These are phyloP conservation scores for Phytopythium delawarense DNA, from an alignment of 352 stramenopile genomes.

Conservation along the genomic window DNA sequence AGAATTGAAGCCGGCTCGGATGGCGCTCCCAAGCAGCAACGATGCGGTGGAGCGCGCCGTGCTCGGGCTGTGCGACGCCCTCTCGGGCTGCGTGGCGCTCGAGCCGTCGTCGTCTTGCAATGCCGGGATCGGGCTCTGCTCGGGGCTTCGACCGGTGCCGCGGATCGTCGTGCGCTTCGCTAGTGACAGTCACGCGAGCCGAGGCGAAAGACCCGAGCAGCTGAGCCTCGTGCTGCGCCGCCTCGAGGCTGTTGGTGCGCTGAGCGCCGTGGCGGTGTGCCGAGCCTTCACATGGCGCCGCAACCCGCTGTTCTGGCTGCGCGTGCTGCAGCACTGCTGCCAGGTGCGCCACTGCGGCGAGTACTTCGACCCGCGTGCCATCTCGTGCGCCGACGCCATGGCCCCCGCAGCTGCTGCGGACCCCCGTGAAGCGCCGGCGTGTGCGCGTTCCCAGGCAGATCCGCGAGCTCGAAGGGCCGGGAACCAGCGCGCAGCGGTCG, in stretches of 20 bases:
- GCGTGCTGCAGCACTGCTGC: slow-evolving; percentile 13
- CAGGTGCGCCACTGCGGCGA: slow-evolving; percentile 1
- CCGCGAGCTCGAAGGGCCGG: background rate
- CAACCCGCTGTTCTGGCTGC: slow-evolving; percentile 33
- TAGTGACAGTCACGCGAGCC: background rate
- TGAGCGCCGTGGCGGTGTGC: slow-evolving; percentile 21
- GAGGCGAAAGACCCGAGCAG: background rate
- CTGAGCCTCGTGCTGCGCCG: slow-evolving; percentile 1
- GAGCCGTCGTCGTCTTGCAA: background rate
- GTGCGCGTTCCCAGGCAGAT: background rate
- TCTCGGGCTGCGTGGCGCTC: slow-evolving; percentile 14
- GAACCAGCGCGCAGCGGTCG: background rate
- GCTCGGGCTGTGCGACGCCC: slow-evolving; percentile 13
- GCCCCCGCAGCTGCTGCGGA: background rate
- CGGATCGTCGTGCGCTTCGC: slow-evolving; percentile 15
- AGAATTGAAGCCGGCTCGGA: background rate
- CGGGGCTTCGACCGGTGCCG: slow-evolving; percentile 1
- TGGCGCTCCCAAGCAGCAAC: slow-evolving; percentile 3
- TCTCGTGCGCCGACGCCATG: background rate
- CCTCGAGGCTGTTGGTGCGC: slow-evolving; percentile 22
- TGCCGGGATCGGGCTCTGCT: background rate
- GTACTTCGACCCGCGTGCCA: slow-evolving; percentile 5
- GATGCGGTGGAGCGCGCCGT: slow-evolving; percentile 12
- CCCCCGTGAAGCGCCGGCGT: background rate
- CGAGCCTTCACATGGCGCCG: slow-evolving; percentile 23